phyloP scores from a whole-genome alignment of 352 stramenopile genomes.

The Phytophthora litchii region DNA sequence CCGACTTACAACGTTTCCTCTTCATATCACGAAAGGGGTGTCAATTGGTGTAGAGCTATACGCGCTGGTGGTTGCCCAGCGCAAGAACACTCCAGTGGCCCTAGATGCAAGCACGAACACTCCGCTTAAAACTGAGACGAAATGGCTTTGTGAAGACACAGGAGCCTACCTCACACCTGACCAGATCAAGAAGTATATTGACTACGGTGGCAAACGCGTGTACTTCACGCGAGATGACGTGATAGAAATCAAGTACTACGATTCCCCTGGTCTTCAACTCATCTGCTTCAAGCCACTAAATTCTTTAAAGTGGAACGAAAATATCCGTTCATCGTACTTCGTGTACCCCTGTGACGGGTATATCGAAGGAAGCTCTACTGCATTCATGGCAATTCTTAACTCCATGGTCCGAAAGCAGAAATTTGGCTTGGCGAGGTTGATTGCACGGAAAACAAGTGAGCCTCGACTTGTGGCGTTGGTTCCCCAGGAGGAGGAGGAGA shows the following conservation, averaged over 20 bases:
- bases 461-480: constrained; percentile 78
- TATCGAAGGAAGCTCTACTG: constrained; percentile 76
- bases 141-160: constrained; percentile 88
- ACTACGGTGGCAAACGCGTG: constrained; percentile 76
- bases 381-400: constrained; percentile 71
- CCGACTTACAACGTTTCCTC: constrained; percentile 63
- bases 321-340: constrained; percentile 81
- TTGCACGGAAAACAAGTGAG: constrained; percentile 76
- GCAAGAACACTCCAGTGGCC: constrained; percentile 63
- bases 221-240: constrained; percentile 86
- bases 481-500: constrained; percentile 77
- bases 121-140: constrained; percentile 80
- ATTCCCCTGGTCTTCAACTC: constrained; percentile 72
- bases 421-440: constrained; percentile 69
- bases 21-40: constrained; percentile 75
- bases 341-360: constrained; percentile 80
- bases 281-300: constrained; percentile 77
- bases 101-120: constrained; percentile 77
- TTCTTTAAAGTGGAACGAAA: constrained; percentile 70
- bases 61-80: constrained; percentile 58
- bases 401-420: constrained; percentile 74
- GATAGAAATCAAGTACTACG: constrained; percentile 82
- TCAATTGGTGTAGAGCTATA: constrained; percentile 85
- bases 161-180: constrained; percentile 72
- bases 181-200: constrained; percentile 79